Percentiles rank a stretch among this genome's conserved stretches.
Evolutionary conservation across 768 basidiomycete genomes (phyloP).

Genomic region (Boletus speciosus): DNA sequence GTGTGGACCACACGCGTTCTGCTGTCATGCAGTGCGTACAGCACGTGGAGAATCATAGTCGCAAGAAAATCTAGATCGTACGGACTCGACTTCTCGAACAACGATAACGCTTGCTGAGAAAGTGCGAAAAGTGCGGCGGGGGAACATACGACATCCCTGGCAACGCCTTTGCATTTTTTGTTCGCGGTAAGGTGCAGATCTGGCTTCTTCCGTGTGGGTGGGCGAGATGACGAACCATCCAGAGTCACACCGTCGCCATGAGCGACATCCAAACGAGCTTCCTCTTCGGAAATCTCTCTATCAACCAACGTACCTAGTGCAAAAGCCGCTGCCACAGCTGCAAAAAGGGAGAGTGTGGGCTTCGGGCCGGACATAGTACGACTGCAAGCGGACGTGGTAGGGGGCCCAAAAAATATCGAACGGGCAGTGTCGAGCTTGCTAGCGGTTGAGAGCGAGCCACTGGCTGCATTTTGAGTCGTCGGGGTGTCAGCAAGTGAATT

Average conservation of each 20-base stretch:
- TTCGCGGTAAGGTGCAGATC: slow-evolving; percentile 11
- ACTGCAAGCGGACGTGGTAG: slow-evolving; percentile 8
- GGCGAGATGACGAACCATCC: slow-evolving; percentile 26
- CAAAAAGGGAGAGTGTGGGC: slow-evolving; percentile 47
- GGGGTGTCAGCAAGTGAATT: slow-evolving; percentile 8
- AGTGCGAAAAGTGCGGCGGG: slow-evolving; percentile 44
- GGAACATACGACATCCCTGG: slow-evolving; percentile 28
- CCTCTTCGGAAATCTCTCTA: slow-evolving; percentile 27
- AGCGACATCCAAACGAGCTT: slow-evolving; percentile 22
- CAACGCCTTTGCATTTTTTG: slow-evolving; percentile 27
- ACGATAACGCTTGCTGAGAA: slow-evolving; percentile 44
- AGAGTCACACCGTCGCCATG: slow-evolving; percentile 14
- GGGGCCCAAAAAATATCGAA: slow-evolving; percentile 30
- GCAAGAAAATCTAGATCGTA: slow-evolving; percentile 58
- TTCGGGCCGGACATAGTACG: slow-evolving; percentile 12
- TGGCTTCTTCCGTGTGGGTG: slow-evolving; percentile 21
- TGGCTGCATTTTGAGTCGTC: slow-evolving; percentile 31
- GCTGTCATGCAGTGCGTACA: slow-evolving; percentile 52
- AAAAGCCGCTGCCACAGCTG: slow-evolving; percentile 53
- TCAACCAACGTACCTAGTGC: slow-evolving; percentile 53
- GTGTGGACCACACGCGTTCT: slow-evolving; percentile 39
- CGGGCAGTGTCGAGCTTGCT: slow-evolving; percentile 28
- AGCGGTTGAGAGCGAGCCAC: slow-evolving; percentile 13
- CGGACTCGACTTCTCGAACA: slow-evolving; percentile 40
- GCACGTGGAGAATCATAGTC: slow-evolving; percentile 55